Evolutionary conservation across 2,329 filamentous ascomycete species (phyloP).

Genomic region (Pyricularia pennisetigena): DNA sequence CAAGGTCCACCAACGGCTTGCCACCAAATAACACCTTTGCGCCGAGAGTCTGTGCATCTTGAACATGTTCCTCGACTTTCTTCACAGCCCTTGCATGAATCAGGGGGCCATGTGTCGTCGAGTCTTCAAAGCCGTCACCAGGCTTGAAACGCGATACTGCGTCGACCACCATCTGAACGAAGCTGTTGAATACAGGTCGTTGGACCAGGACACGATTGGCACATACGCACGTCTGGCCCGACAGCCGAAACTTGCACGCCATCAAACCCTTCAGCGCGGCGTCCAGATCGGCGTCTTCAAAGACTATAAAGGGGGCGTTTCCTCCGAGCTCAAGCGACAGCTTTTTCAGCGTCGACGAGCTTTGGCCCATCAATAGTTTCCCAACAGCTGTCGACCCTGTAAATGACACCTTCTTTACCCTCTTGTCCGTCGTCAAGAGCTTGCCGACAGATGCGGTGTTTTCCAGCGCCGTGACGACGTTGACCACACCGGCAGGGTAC

Average conservation of each 20-base stretch:
- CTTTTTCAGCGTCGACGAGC: slow-evolving; percentile 53
- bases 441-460: slow-evolving; percentile 5
- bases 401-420: slow-evolving; percentile 47
- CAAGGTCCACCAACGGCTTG: slow-evolving; percentile 46
- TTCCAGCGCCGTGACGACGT: slow-evolving; percentile 10
- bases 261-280: slow-evolving; percentile 43
- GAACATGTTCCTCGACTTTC: slow-evolving; percentile 12
- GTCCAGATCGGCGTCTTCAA: slow-evolving; percentile 52
- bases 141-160: slow-evolving; percentile 7
- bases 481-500: slow-evolving; percentile 54
- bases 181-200: slow-evolving; percentile 10
- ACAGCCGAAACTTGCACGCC: slow-evolving; percentile 17
- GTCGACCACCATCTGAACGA: slow-evolving; percentile 11
- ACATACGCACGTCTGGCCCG: slow-evolving; percentile 55
- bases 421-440: slow-evolving; percentile 5
- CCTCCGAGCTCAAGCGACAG: slow-evolving; percentile 57
- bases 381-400: slow-evolving; percentile 54
- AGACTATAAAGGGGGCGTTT: slow-evolving; percentile 52
- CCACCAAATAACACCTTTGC: slow-evolving; percentile 26
- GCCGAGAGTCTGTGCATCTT: slow-evolving; percentile 12
- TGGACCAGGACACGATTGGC: slow-evolving; percentile 17
- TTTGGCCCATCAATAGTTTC: slow-evolving; percentile 44
- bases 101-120: slow-evolving; percentile 12
- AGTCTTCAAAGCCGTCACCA: slow-evolving; percentile 8
- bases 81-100: slow-evolving; percentile 9